Evolutionary conservation across 257 asterid genomes (phyloP), one percentile per base, ranked within the genome.

Genomic region (Ballota nigra): DNA sequence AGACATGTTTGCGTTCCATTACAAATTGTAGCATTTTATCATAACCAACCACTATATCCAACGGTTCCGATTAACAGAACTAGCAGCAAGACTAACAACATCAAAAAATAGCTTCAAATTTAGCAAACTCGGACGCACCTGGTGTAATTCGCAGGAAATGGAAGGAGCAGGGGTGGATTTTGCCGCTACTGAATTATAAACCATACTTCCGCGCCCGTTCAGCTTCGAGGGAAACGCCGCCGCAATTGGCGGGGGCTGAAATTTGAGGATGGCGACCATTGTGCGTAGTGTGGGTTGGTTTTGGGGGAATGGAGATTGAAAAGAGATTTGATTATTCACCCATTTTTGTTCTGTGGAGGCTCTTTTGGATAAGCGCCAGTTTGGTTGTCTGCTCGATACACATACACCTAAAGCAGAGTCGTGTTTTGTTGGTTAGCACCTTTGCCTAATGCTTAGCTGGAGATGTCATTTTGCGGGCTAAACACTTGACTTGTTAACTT

Each of bases 101-200:
- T 7, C 18, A 4, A 43, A 15, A 43, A 43, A 4, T 4, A 7
- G 53, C 38, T 28, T 23, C 4, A 13, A 43, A 63, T 41, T 56
- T 8, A 22, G 20, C 24, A 9, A 36, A 36, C 12, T 11, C 36
- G 55, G 55, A 23, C 85, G 43, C 31, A 81, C 88, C 83, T 79
- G 80, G 41, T 73, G 38, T 24, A 72, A 74, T 73, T 72, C 63
- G 78, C 83, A 83, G 6, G 76, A 78, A 65, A 73, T 6, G 22
- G 78, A 41, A 40, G 73, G 45, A 56, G 79, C 34, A 19, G 56
- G 34, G 60, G 62, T 43, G 67, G 74, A 31, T 19, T 78, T 78
- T 62, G 31, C 73, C 41, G 77, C 62, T 41, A 33, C 64, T 22
- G 75, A 58, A 68, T 56, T 36, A 56, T 28, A 40, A 66, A 6